Conservation (phyloP, 257 asterid species). For the Rubia yunnanensis region DNA sequence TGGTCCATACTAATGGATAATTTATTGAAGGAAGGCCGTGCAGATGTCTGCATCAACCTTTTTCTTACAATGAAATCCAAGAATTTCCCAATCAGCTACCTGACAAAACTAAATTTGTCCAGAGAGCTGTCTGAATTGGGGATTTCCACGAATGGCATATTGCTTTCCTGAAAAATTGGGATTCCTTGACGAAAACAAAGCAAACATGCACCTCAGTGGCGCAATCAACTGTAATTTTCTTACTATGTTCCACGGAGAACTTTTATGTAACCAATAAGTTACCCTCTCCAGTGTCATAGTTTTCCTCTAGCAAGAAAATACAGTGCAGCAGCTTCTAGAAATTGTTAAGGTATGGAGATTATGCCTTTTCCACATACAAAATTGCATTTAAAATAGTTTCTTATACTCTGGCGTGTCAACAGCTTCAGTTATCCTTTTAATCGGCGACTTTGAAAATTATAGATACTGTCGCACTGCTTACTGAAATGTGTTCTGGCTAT, state of each 20-base stretch:
- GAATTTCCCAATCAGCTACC: constrained; percentile 44
- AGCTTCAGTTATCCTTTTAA: background rate
- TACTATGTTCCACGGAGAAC: background rate
- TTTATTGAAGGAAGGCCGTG: constrained; percentile 56
- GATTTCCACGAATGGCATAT: background rate
- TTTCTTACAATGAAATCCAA: constrained; percentile 53
- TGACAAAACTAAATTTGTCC: constrained; percentile 42
- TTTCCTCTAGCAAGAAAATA: background rate
- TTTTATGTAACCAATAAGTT: background rate
- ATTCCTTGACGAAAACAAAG: background rate
- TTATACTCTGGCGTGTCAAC: background rate
- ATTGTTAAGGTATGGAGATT: background rate
- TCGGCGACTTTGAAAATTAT: background rate
- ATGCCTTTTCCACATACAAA: background rate
- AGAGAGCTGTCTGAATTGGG: constrained; percentile 49
- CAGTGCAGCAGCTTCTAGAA: background rate
- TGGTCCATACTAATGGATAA: constrained; percentile 87
- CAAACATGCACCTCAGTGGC: background rate
- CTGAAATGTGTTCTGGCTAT: background rate
- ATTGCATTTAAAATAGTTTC: background rate
- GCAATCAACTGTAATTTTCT: background rate
- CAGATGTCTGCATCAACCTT: constrained; percentile 53
- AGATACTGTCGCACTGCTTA: background rate
- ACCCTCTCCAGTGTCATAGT: background rate
- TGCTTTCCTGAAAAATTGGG: background rate